Percentiles rank a stretch among this genome's conserved stretches.
Conservation (phyloP, 1,139 yeast genomes). For the Blastobotrys elegans region DNA sequence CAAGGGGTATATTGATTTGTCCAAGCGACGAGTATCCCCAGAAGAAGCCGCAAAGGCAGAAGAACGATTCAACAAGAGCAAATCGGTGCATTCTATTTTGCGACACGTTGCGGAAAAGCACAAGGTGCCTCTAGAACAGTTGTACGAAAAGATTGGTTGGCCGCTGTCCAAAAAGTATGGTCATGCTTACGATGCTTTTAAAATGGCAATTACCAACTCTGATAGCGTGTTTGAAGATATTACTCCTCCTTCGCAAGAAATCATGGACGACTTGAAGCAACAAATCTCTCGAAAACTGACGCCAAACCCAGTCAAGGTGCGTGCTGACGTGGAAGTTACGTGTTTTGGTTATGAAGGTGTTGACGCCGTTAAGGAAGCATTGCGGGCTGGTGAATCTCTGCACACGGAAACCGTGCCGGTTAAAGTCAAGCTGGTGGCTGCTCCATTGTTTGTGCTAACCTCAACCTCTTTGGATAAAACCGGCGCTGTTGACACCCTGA, state of each 20-base stretch:
- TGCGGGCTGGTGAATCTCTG: conserved; percentile 77
- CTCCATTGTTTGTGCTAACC: conserved; percentile 91
- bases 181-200: conserved; percentile 96
- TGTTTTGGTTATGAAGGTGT: conserved; percentile 97
- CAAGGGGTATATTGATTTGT: conserved; percentile 95
- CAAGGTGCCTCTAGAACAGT: conserved; percentile 75
- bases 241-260: conserved; percentile 63
- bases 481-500: conserved; percentile 75
- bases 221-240: conserved; percentile 80
- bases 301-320: conserved; percentile 95
- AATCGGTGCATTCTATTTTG: conserved; percentile 94
- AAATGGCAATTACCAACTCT: conserved; percentile 84
- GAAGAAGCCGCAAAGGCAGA: conserved; percentile 98
- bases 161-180: conserved; percentile 94
- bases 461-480: conserved; percentile 90
- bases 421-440: conserved; percentile 93
- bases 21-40: conserved; percentile 96
- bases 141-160: conserved; percentile 93
- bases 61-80: conserved; percentile 94
- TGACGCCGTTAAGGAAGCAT: conserved; percentile 89
- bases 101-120: conserved; percentile 98
- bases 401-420: conserved; percentile 79
- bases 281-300: conserved; percentile 92
- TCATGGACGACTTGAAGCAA: conserved; percentile 72
- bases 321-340: conserved; percentile 97